phyloP scores from a whole-genome alignment of 176 grass and related monocot genomes.

The Oryza meyeriana region DNA sequence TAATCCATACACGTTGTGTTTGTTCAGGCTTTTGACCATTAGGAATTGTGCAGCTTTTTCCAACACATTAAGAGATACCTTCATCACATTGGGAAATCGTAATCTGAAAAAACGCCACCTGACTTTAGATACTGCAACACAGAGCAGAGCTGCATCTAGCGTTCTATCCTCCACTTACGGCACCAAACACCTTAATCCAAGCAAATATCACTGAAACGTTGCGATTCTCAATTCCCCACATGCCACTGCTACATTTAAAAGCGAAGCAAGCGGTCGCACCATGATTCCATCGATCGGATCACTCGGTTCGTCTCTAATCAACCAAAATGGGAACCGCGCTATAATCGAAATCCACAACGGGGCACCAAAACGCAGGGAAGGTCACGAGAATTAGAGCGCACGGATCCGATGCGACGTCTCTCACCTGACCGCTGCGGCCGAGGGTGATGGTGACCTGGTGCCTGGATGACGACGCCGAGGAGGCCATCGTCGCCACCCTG shows the following conservation, averaged over 20 bases:
- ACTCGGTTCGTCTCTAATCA: slow-evolving; percentile 3
- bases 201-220: not conserved
- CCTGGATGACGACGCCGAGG: slow-evolving; percentile 42
- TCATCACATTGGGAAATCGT: not conserved
- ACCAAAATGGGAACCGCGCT: not conserved
- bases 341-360: slow-evolving; percentile 7
- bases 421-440: slow-evolving; percentile 69
- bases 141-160: slow-evolving; percentile 7
- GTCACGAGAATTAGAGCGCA: not conserved
- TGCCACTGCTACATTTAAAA: not conserved
- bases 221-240: not conserved
- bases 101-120: not conserved
- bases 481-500: slow-evolving; percentile 27
- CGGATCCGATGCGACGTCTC: slow-evolving; percentile 12
- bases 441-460: slow-evolving; percentile 68
- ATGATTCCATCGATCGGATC: not conserved
- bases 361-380: not conserved
- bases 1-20: not conserved
- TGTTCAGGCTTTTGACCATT: not conserved
- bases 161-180: not conserved
- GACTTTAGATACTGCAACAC: not conserved
- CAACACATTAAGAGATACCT: not conserved
- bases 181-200: not conserved
- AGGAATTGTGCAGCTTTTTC: not conserved
- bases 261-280: not conserved